These are phyloP conservation scores for Paraphaeosphaeria minitans DNA, from an alignment of 2,329 filamentous ascomycete genomes.

Conservation along the genomic window DNA sequence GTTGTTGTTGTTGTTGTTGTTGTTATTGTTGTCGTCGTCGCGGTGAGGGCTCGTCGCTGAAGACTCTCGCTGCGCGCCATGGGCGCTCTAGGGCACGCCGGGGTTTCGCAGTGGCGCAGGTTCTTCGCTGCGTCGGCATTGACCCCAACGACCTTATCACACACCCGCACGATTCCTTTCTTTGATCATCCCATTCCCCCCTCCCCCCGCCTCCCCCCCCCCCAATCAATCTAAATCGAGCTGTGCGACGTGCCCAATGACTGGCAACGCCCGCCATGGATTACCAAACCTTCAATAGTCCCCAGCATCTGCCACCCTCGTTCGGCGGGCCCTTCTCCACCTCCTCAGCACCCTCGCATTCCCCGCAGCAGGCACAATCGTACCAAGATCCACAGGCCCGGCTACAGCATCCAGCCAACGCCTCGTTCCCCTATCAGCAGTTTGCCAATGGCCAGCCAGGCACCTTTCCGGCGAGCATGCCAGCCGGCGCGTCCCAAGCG, in stretches of 20 bases:
- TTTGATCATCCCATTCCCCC: constrained; percentile 37
- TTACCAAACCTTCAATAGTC: constrained; percentile 45
- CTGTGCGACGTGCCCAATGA: constrained; percentile 48
- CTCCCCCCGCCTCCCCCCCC: too few relatives aligned
- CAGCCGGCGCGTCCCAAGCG: constrained; percentile 22
- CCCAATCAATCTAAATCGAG: constrained; percentile 46
- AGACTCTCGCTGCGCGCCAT: not conserved
- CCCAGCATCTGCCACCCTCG: constrained; percentile 36
- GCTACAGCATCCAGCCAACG: constrained; percentile 38
- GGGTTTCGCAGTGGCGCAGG: constrained; percentile 8
- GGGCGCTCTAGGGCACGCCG: constrained; percentile 3
- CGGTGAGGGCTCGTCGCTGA: not conserved
- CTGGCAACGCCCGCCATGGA: constrained; percentile 41
- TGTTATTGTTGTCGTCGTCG: not conserved
- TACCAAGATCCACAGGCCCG: constrained; percentile 41
- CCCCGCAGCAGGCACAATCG: constrained; percentile 40
- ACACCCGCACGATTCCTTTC: constrained; percentile 38
- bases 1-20: not conserved
- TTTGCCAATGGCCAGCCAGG: constrained; percentile 41
- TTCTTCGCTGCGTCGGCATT: constrained; percentile 9
- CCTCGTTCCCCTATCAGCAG: constrained; percentile 37
- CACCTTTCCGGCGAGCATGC: constrained; percentile 33
- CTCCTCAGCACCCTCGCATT: constrained; percentile 34
- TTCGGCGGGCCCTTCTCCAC: constrained; percentile 40
- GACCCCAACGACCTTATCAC: constrained; percentile 35